Conservation (phyloP, 2,329 filamentous ascomycete genomes). For the Trichoderma arundinaceum region DNA sequence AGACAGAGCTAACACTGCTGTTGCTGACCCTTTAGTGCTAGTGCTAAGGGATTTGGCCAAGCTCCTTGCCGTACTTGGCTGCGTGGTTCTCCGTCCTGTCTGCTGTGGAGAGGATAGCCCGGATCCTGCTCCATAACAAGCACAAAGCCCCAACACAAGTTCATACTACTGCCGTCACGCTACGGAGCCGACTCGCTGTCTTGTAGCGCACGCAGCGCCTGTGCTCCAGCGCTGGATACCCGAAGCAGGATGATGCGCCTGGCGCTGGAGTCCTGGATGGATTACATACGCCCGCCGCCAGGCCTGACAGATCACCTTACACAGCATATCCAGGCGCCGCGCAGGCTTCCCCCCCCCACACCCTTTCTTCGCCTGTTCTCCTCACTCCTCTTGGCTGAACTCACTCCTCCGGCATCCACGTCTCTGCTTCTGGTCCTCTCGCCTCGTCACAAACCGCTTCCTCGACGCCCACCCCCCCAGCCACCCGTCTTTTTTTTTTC, state of each 20-base stretch:
- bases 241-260: background rate
- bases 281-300: slow-evolving; percentile 27
- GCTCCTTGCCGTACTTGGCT: too few relatives aligned
- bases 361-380: slow-evolving; percentile 18
- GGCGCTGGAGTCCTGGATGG: background rate
- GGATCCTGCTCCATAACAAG: slow-evolving; percentile 1
- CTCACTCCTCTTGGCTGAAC: slow-evolving; percentile 3
- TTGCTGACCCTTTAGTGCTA: slow-evolving; percentile 11
- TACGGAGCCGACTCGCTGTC: background rate
- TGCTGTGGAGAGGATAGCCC: background rate
- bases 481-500: slow-evolving; percentile 29
- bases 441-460: slow-evolving; percentile 18
- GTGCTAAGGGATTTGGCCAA: slow-evolving; percentile 3
- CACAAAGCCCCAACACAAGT: background rate
- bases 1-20: slow-evolving; percentile 15
- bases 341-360: slow-evolving; percentile 27
- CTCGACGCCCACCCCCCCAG: slow-evolving; percentile 25
- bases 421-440: background rate
- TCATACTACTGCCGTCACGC: background rate
- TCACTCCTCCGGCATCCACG: background rate
- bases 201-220: too few relatives aligned
- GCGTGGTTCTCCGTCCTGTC: too few relatives aligned
- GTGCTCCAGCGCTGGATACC: slow-evolving; percentile 1
- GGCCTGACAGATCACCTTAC: slow-evolving; percentile 32
- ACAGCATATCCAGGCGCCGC: slow-evolving; percentile 15